Percentiles rank a stretch among this genome's conserved stretches.
phyloP scores from a whole-genome alignment of 1,139 yeast species.

The Saccharomyces hybrid region DNA sequence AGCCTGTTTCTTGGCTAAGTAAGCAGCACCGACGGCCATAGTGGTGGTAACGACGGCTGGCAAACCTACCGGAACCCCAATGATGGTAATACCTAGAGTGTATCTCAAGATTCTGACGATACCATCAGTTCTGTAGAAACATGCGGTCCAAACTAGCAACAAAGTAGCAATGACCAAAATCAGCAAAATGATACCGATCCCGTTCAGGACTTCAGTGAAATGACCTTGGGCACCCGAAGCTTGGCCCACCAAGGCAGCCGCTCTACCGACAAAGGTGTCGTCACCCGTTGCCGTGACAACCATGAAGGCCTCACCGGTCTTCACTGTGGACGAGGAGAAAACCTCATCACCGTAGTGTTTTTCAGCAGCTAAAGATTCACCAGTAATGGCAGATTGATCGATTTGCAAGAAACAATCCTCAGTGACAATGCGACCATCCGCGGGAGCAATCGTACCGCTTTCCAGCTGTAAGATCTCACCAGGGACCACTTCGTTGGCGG shows the following conservation, averaged over 20 bases:
- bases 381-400: conserved; percentile 97
- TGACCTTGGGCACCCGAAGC: conserved; percentile 93
- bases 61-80: conserved; percentile 99
- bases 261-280: conserved; percentile 87
- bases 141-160: conserved; percentile 85
- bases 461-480: conserved; percentile 89
- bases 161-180: conserved; percentile 84
- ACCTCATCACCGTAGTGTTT: conserved; percentile 81
- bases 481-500: conserved; percentile 80
- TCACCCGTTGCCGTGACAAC: conserved; percentile 95
- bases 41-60: conserved; percentile 99
- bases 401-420: conserved; percentile 86
- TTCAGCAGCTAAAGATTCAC: conserved; percentile 96
- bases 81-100: conserved; percentile 92
- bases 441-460: conserved; percentile 92
- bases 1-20: conserved; percentile 97
- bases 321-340: conserved; percentile 92
- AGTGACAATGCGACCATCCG: conserved; percentile 89
- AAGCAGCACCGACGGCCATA: conserved; percentile 99
- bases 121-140: conserved; percentile 88
- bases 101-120: conserved; percentile 89
- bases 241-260: conserved; percentile 93
- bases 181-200: conserved; percentile 89
- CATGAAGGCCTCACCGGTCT: conserved; percentile 96
- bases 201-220: conserved; percentile 95